These are phyloP conservation scores for Rhizopus microsporus DNA, from an alignment of 371 early-diverging fungal species.

Conservation along the genomic window DNA sequence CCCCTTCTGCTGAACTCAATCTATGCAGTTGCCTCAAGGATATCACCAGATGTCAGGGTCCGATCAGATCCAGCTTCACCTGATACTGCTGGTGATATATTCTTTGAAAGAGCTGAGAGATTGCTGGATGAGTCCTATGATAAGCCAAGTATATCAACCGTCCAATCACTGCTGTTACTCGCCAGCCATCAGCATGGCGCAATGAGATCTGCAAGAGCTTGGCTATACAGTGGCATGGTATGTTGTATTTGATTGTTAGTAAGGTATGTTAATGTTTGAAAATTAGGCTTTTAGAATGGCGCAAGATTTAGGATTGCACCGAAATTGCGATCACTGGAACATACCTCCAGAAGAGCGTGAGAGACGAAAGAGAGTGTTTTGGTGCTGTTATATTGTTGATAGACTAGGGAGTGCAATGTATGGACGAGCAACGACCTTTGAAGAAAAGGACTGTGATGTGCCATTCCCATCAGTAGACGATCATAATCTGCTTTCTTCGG, in stretches of 20 bases:
- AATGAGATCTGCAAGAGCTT: constrained; percentile 46
- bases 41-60: constrained; percentile 43
- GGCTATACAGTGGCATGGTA: constrained; percentile 56
- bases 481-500: constrained; percentile 26
- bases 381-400: constrained; percentile 54
- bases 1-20: constrained; percentile 53
- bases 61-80: constrained; percentile 33
- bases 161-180: constrained; percentile 58
- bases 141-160: constrained; percentile 56
- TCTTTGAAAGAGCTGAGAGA: constrained; percentile 47
- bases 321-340: constrained; percentile 49
- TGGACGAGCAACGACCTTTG: constrained; percentile 44
- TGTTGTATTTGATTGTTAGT: constrained; percentile 1
- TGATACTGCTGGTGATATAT: constrained; percentile 50
- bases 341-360: constrained; percentile 46
- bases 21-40: constrained; percentile 50
- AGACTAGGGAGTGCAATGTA: constrained; percentile 42
- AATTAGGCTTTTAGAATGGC: constrained; percentile 52
- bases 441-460: constrained; percentile 52
- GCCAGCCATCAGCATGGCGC: constrained; percentile 57
- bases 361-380: constrained; percentile 48
- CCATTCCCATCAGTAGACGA: constrained; percentile 51
- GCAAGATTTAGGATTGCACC: constrained; percentile 47
- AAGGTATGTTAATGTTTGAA: background rate
- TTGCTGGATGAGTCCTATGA: constrained; percentile 60